These are phyloP conservation scores for Nicotiana rustica DNA, from an alignment of 305 asterid genomes.

Conservation along the genomic window DNA sequence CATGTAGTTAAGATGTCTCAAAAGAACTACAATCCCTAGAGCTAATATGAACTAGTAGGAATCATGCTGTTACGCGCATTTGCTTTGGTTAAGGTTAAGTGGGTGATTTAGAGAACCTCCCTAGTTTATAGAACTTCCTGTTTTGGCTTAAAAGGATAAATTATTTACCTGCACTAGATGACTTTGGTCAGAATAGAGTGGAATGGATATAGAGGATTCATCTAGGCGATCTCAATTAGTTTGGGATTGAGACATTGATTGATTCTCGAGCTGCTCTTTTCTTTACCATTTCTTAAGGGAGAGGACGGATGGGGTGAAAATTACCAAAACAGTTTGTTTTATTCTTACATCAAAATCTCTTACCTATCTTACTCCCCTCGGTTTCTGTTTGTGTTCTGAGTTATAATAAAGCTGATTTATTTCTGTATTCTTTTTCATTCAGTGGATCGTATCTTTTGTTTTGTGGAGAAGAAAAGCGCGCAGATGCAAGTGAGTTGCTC, in stretches of 20 bases:
- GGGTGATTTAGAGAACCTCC: neutral
- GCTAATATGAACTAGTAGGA: neutral
- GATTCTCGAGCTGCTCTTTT: neutral
- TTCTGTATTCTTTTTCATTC: slow-evolving; percentile 43
- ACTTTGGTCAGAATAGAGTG: neutral
- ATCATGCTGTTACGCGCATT: neutral
- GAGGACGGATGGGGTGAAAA: neutral
- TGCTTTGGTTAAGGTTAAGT: neutral
- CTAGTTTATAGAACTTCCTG: neutral
- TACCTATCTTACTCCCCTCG: neutral
- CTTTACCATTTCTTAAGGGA: too few species aligned
- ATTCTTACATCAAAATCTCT: slow-evolving; percentile 14
- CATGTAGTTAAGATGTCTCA: slow-evolving; percentile 21
- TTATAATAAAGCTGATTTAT: slow-evolving; percentile 37
- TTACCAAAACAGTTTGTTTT: slow-evolving; percentile 34
- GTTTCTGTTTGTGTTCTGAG: neutral
- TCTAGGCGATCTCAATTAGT: neutral
- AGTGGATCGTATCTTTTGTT: slow-evolving; percentile 67
- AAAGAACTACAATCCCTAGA: slow-evolving; percentile 1
- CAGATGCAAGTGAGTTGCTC: slow-evolving; percentile 67
- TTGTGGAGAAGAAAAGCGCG: slow-evolving; percentile 73
- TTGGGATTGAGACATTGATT: neutral
- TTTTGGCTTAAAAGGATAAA: neutral
- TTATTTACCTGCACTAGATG: neutral
- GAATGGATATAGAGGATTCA: neutral